Evolutionary conservation across 2,329 filamentous ascomycete species (phyloP), one percentile per base, ranked within the genome.

Genomic region (Polychaeton citri): DNA sequence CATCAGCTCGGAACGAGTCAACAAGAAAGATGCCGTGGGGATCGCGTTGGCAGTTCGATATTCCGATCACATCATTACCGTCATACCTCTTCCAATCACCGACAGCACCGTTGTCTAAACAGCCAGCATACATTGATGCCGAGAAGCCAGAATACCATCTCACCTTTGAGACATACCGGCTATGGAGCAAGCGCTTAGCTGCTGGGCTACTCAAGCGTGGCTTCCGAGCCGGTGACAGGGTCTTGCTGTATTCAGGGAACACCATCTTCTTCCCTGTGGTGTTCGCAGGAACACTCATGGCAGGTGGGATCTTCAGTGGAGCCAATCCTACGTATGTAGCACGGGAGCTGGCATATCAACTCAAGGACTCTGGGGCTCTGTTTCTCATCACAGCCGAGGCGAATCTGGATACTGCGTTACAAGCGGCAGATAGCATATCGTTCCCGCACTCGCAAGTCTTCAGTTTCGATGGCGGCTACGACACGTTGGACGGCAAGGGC

Each of bases 251-350:
- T 58, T 78, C 79, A 0, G 72, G 75, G 16, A 88, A 87, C 57
- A 77, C 71, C 45, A 57, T 88, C 10, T 83, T 79, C 61, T 83
- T 79, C 51, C 79, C 82, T 0, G 64, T 73, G 1, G 63, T 82
- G 1, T 73, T 87, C 36, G 66, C 85, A 56, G 82, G 82, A 12
- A 66, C 81, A 15, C 65, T 85, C 34, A 85, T 85, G 74, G 80
- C 82, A 0, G 81, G 81, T 3, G 81, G 80, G 2, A 63, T 88
- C 36, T 88, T 88, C 60, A 81, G 77, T 0, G 82, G 81, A 18
- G 79, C 79, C 2, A 85, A 84, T 41, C 79, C 80, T 0, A 68
- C 66, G 4, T 85, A 76, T 46, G 76, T 82, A 1, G 63, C 73
- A 0, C 64, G 80, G 15, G 83, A 90, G 57, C 58, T 92, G 32